Evolutionary conservation across 768 basidiomycete species (phyloP), one percentile per base, ranked within the genome.

Genomic region (Bullera alba): DNA sequence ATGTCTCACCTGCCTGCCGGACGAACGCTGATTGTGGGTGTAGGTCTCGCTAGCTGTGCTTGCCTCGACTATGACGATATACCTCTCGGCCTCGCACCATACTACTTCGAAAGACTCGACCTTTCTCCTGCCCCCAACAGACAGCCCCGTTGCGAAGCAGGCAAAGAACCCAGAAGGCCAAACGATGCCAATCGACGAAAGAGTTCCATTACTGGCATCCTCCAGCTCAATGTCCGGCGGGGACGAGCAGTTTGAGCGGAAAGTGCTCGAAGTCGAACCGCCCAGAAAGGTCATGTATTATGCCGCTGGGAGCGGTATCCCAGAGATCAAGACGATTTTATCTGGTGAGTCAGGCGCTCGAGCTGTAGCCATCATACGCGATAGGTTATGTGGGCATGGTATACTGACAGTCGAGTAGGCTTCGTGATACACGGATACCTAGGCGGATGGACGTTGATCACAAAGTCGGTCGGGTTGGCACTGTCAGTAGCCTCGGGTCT

Each of bases 361-460:
- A n/a, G n/a, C n/a, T n/a, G n/a, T n/a, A n/a, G n/a, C n/a, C n/a
- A n/a, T 12, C 2, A 32, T 12, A 5, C 16, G 36, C 22, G 6
- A 36, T 12, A 12, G 32, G 32, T 10, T 35, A n/a, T 35, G 12
- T 12, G 10, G 32, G 32, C n/a, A n/a, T 35, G 12, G 32, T 12
- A n/a, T 35, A n/a, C n/a, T n/a, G 32, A 12, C 32, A n/a, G n/a
- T 34, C 8, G 32, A 10, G 19, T 41, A 54, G 90, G 92, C 29
- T 96, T 95, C 65, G 92, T 96, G 22, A 95, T 99, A 50, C 89
- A 95, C 54, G 95, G 95, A 16, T 99, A 93, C 70, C 84, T 99
- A 30, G 95, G 95, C 21, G 84, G 78, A 22, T 83, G 90, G 53
- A 87, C 86, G 0, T 75, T 99, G 39, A 83, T 91, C 69, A 89